Evolutionary conservation across 164 flowering plant genomes (phyloP), one percentile per base, ranked within the genome.

Genomic region (Aristolochia contorta): DNA sequence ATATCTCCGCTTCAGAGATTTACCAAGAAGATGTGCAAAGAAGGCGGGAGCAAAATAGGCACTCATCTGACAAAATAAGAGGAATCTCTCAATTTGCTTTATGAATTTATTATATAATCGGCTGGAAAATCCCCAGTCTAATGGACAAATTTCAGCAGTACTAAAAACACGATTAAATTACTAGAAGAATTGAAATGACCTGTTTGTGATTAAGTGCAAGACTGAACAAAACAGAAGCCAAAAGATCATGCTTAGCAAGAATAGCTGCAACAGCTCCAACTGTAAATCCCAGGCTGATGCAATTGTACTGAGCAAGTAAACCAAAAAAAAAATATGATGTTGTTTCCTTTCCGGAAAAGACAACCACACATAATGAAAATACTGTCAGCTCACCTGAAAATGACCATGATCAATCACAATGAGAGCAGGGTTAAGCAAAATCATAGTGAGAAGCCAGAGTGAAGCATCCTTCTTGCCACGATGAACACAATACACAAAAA

Each of bases 31-130:
- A 79, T 87, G 80, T 71, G 85, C 71, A 67, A 90, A 93, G 74
- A 90, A 89, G 43, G 96, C 98, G 68, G 97, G 98, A 21, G 98
- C 98, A 79, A 71, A 87, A 72, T 93, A 93, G 62, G 90, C 85
- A 77, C 91, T 87, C 98, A 93, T 93, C 97, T 90, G 86, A 71
- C 77, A 67, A 33, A 69, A 57, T 63, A 16, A 16, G 41, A 21
- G 46, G 8, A n/a, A 7, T 7, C 52, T 19, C n/a, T 16, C 33
- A 15, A 41, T 24, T 33, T 24, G 18, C 23, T 14, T 54, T 54
- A 52, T 46, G 15, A 20, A 55, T 5, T 13, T 53, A 9, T 53
- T 20, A 27, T 27, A 27, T 27, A 53, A 5, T 10, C 7, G 23
- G 56, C 56, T 27, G 16, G 0, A 22, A 53, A 10, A 2, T 0